Conservation (phyloP, 139 green algal species). For the Closterium sp. region DNA sequence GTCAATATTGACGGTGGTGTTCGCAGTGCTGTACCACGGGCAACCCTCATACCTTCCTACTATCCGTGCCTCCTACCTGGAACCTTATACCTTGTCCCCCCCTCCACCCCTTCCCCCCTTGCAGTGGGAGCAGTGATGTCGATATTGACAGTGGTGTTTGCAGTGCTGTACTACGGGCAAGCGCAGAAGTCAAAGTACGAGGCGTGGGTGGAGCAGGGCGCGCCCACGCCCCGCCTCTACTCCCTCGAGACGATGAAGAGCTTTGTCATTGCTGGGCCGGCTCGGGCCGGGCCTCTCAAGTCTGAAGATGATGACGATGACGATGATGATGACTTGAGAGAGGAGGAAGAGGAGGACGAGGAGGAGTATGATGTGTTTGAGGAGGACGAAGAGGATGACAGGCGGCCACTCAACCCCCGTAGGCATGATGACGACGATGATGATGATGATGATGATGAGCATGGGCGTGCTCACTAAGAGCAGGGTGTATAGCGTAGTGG, state of each 20-base stretch:
- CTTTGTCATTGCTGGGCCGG: slow-evolving; percentile 36
- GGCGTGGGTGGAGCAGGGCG: slow-evolving; percentile 41
- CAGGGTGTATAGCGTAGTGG: no score
- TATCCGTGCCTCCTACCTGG: no score
- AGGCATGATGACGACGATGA: background rate
- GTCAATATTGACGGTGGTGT: background rate
- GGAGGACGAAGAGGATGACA: background rate
- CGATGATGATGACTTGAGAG: background rate
- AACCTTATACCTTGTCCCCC: background rate
- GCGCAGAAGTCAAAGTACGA: slow-evolving; percentile 41
- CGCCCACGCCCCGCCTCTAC: slow-evolving; percentile 31
- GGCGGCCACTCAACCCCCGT: background rate
- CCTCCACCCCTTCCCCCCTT: background rate
- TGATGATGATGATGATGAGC: background rate
- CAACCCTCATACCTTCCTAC: no score
- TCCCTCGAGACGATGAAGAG: slow-evolving; percentile 32
- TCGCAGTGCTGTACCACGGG: slow-evolving; percentile 20
- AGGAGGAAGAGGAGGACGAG: background rate
- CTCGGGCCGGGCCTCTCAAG: slow-evolving; percentile 7
- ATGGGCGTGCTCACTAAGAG: background rate
- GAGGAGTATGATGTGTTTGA: slow-evolving; percentile 12
- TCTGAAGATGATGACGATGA: background rate
- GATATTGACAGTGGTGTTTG: background rate
- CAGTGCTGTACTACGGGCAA: slow-evolving; percentile 28
- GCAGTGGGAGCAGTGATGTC: background rate